Evolutionary conservation across 108 stramenopile species (phyloP).

Genomic region (Skeletonema marinoi): DNA sequence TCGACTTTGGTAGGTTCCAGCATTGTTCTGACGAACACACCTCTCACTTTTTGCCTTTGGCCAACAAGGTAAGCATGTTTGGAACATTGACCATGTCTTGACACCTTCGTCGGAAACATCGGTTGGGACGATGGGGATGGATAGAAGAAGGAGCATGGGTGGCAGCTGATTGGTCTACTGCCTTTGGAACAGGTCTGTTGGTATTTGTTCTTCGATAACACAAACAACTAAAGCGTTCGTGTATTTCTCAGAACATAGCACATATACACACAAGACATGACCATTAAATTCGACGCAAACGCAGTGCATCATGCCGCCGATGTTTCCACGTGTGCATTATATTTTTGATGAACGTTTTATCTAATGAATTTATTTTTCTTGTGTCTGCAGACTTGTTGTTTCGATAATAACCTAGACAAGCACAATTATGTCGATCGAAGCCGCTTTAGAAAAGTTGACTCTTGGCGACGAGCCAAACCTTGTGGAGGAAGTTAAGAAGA

Average conservation of each 20-base stretch:
- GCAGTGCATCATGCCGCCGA: background rate
- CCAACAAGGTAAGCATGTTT: background rate
- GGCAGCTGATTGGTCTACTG: background rate
- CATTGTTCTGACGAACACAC: background rate
- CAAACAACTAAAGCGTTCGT: background rate
- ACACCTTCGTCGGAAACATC: too few species aligned
- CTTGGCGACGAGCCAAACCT: slow-evolving; percentile 80
- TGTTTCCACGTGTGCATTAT: background rate
- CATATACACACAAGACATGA: background rate
- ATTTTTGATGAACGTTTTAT: background rate
- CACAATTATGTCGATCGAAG: slow-evolving; percentile 56
- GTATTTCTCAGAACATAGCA: background rate
- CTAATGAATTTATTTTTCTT: background rate
- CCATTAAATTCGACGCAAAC: background rate
- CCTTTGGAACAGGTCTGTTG: background rate
- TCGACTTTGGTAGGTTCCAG: background rate
- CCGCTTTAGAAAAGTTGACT: slow-evolving; percentile 71
- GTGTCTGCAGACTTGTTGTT: background rate
- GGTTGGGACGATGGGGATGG: background rate
- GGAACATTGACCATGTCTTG: background rate
- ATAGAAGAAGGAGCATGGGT: background rate
- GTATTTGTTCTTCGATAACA: background rate
- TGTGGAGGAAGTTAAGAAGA: slow-evolving; percentile 76
- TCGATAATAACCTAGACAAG: background rate
- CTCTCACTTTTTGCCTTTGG: slow-evolving; percentile 1